Percentiles rank a stretch among this genome's conserved stretches.
Evolutionary conservation across 495 filamentous ascomycete species (phyloP).

Genomic region (Aspergillus campestris): DNA sequence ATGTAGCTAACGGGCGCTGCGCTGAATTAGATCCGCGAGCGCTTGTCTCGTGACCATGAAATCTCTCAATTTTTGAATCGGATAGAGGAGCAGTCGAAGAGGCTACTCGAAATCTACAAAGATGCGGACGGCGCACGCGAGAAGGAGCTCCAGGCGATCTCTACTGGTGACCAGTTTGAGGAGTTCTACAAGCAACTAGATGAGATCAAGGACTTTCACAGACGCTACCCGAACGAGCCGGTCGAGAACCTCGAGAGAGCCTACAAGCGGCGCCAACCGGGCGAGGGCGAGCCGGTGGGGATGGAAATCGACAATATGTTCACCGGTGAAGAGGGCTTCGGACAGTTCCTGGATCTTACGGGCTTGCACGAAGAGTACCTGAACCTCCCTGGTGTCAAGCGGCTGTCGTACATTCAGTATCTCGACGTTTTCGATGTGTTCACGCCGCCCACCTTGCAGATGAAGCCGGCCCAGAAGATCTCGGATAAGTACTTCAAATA

Average conservation of each 20-base stretch:
- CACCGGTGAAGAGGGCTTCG: conserved; percentile 87
- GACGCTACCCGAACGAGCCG: conserved; percentile 85
- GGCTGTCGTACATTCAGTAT: conserved; percentile 84
- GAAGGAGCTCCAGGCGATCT: conserved; percentile 75
- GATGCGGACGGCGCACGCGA: conserved; percentile 62
- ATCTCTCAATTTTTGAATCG: conserved; percentile 76
- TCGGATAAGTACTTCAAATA: conserved; percentile 90
- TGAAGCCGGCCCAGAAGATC: conserved; percentile 73
- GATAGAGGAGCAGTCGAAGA: conserved; percentile 75
- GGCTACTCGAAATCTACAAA: conserved; percentile 76
- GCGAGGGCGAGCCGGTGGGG: conserved; percentile 51
- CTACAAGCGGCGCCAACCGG: conserved; percentile 67
- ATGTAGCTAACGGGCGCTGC: conserved; percentile 20
- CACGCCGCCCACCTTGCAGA: conserved; percentile 55
- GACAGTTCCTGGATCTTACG: conserved; percentile 83
- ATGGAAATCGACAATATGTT: conserved; percentile 83
- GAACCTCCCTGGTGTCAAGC: conserved; percentile 76
- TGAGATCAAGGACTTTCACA: conserved; percentile 77
- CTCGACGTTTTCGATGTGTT: conserved; percentile 84
- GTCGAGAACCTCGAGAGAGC: conserved; percentile 91
- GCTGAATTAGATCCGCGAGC: conserved; percentile 61
- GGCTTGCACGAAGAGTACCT: conserved; percentile 76
- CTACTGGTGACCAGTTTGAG: conserved; percentile 81
- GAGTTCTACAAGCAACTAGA: conserved; percentile 82
- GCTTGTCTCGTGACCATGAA: conserved; percentile 83